These are phyloP conservation scores for Alternaria sp. DNA, from an alignment of 2,329 filamentous ascomycete species.

Conservation along the genomic window DNA sequence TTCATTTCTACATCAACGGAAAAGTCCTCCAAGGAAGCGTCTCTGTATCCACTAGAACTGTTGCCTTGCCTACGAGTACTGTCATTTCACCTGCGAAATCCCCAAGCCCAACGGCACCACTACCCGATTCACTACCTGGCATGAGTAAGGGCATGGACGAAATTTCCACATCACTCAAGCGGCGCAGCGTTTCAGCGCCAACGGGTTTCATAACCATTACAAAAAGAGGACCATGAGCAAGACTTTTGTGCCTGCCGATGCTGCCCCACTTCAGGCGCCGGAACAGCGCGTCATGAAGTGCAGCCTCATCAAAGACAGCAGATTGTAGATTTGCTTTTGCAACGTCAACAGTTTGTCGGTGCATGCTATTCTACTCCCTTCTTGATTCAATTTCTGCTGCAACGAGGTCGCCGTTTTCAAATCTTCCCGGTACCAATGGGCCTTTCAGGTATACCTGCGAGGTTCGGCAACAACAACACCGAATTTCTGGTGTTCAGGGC, in stretches of 20 bases:
- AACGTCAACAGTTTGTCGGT: neutral
- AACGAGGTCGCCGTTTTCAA: neutral
- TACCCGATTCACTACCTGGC: constrained; percentile 1
- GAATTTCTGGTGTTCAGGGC: constrained; percentile 8
- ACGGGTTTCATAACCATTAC: constrained; percentile 17
- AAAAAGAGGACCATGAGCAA: constrained; percentile 6
- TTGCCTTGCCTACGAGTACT: constrained; percentile 1
- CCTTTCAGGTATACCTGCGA: neutral
- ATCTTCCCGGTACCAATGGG: neutral
- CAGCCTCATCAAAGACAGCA: constrained; percentile 14
- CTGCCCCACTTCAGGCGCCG: constrained; percentile 17
- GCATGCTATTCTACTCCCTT: neutral
- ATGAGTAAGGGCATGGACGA: constrained; percentile 10
- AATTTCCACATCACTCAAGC: neutral
- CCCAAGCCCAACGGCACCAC: constrained; percentile 6
- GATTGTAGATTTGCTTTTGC: neutral
- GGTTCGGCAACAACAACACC: neutral
- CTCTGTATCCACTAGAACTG: neutral
- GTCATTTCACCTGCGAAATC: neutral
- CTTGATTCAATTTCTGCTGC: neutral
- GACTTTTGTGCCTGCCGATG: neutral
- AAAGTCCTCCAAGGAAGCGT: constrained; percentile 12
- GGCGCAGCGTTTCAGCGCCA: constrained; percentile 5
- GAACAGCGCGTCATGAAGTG: constrained; percentile 18
- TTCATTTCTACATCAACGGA: constrained; percentile 31